Percentiles rank a stretch among this genome's conserved stretches.
Evolutionary conservation across 192 early-diverging fungal genomes (phyloP).

Genomic region (Pecoramyces ruminantium): DNA sequence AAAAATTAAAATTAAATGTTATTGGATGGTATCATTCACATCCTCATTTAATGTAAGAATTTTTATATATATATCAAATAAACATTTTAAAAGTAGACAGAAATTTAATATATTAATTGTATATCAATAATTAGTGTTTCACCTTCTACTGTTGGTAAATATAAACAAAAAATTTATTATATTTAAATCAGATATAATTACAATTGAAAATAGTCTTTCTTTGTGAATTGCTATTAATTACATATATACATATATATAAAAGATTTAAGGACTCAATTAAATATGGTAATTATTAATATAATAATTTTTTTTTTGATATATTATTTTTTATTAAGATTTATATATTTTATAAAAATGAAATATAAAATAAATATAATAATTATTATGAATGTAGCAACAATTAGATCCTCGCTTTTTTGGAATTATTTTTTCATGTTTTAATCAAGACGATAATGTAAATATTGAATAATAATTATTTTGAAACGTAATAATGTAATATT

Average conservation of each 20-base stretch:
- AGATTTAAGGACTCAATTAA: conserved; percentile 4
- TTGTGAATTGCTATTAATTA: too few relatives aligned
- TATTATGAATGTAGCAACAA: neutral
- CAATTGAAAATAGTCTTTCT: too few relatives aligned
- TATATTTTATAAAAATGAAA: too few relatives aligned
- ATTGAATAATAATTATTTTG: too few relatives aligned
- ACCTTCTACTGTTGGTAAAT: neutral
- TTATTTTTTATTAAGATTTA: neutral
- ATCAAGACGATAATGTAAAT: neutral
- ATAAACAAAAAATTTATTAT: neutral
- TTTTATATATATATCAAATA: too few relatives aligned
- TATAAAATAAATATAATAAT: too few relatives aligned
- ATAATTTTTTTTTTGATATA: neutral
- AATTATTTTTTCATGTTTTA: conserved; percentile 5
- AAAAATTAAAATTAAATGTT: conserved; percentile 1
- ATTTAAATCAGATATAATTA: too few relatives aligned
- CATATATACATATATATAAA: too few relatives aligned
- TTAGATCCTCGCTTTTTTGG: conserved; percentile 4
- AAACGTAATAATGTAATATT: too few relatives aligned
- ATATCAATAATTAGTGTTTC: neutral
- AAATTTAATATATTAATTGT: too few relatives aligned
- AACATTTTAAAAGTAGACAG: too few relatives aligned
- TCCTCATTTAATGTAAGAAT: neutral
- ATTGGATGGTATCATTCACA: conserved; percentile 7
- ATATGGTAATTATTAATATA: neutral